Conservation (phyloP, 2,329 filamentous ascomycete genomes). For the Curvularia hawaiiensis region DNA sequence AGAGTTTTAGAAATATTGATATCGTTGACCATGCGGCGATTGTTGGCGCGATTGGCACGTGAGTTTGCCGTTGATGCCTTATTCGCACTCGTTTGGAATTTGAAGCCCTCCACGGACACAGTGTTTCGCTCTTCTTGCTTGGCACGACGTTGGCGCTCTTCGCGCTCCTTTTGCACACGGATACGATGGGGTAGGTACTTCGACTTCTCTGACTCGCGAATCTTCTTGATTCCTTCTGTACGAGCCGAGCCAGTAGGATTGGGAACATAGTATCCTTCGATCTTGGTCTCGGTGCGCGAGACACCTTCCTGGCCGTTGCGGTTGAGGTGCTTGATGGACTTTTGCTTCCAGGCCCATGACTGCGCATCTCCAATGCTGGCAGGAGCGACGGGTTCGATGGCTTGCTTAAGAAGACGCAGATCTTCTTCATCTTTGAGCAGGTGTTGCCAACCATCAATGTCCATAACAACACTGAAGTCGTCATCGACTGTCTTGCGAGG, state of each 20-base stretch:
- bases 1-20: constrained; percentile 87
- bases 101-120: constrained; percentile 50
- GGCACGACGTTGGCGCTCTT: constrained; percentile 83
- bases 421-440: constrained; percentile 73
- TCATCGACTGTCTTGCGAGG: constrained; percentile 70
- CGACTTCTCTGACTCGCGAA: constrained; percentile 95
- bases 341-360: constrained; percentile 73
- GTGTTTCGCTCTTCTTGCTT: constrained; percentile 61
- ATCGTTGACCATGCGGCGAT: constrained; percentile 91
- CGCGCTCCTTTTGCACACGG: constrained; percentile 88
- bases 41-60: constrained; percentile 91
- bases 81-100: constrained; percentile 73
- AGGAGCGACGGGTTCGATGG: constrained; percentile 54
- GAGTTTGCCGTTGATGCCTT: constrained; percentile 86
- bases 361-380: constrained; percentile 62
- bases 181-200: constrained; percentile 98
- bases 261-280: constrained; percentile 77
- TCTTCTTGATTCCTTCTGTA: constrained; percentile 93
- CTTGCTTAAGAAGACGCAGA: constrained; percentile 60
- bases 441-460: constrained; percentile 73
- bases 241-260: constrained; percentile 85
- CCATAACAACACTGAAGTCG: constrained; percentile 66
- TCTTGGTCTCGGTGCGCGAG: constrained; percentile 59
- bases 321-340: constrained; percentile 73
- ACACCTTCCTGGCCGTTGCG: constrained; percentile 60